Evolutionary conservation across 768 basidiomycete species (phyloP).

Genomic region (Suillus fuscotomentosus): DNA sequence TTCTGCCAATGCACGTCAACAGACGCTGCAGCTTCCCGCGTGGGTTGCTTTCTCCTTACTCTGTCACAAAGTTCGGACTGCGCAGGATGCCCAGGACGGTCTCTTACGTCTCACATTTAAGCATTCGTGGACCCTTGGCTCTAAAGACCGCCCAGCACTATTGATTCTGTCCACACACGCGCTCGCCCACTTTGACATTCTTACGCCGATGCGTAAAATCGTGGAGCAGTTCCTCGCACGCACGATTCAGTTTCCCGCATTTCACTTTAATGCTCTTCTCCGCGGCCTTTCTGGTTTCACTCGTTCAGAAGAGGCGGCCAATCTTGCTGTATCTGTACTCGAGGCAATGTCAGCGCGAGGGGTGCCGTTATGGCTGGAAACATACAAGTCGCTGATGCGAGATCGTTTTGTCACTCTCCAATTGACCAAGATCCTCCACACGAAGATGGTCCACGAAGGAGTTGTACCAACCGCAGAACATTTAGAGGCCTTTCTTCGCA

Average conservation of each 20-base stretch:
- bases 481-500: constrained; percentile 47
- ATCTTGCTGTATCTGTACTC: constrained; percentile 41
- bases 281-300: constrained; percentile 47
- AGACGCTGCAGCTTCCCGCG: constrained; percentile 31
- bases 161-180: constrained; percentile 47
- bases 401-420: constrained; percentile 52
- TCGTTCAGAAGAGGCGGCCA: constrained; percentile 37
- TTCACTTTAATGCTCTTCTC: constrained; percentile 53
- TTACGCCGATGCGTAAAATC: constrained; percentile 44
- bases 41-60: constrained; percentile 59
- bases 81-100: constrained; percentile 42
- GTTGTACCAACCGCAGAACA: constrained; percentile 40
- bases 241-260: constrained; percentile 19
- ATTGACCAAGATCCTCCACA: constrained; percentile 46
- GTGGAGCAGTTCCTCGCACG: constrained; percentile 40
- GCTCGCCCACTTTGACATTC: constrained; percentile 49
- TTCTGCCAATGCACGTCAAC: not conserved
- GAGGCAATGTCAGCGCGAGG: constrained; percentile 46
- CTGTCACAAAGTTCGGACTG: constrained; percentile 43
- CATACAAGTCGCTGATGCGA: constrained; percentile 44
- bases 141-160: constrained; percentile 38
- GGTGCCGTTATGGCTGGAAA: constrained; percentile 38
- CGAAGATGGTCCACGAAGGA: constrained; percentile 40
- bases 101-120: constrained; percentile 43
- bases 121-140: constrained; percentile 33